Evolutionary conservation across 441 rosid species (phyloP).

Genomic region (Populus hybrid): DNA sequence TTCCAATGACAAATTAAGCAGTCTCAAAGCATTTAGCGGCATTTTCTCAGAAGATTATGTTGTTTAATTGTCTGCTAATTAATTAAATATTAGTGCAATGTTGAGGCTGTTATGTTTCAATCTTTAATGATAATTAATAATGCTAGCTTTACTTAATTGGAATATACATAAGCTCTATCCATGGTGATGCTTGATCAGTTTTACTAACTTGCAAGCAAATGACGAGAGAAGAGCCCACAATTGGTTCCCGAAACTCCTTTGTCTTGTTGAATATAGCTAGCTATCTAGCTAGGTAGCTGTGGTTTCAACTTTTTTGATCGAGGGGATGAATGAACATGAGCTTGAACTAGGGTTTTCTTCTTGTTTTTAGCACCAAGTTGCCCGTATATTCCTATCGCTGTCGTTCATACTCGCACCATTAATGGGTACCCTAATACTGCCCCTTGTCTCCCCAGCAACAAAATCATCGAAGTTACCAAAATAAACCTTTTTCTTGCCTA

Average conservation of each 20-base stretch:
- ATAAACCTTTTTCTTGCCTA: conserved; percentile 29
- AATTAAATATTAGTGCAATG: too few relatives aligned
- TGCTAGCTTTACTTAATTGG: too few relatives aligned
- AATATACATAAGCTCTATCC: not conserved
- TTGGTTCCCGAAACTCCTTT: conserved; percentile 46
- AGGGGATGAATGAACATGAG: conserved; percentile 19
- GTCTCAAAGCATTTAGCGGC: not conserved
- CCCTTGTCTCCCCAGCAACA: conserved; percentile 65
- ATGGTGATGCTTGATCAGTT: not conserved
- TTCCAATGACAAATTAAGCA: too few relatives aligned
- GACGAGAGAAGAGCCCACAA: not conserved
- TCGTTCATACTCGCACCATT: conserved; percentile 29
- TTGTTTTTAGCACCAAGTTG: conserved; percentile 36
- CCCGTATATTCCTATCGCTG: conserved; percentile 38
- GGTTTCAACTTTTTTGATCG: conserved; percentile 17
- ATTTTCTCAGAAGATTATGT: not conserved
- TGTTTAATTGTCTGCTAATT: too few relatives aligned
- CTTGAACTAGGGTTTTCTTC: conserved; percentile 12
- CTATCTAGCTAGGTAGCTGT: conserved; percentile 3
- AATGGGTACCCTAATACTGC: conserved; percentile 51
- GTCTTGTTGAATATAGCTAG: conserved; percentile 24
- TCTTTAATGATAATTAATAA: too few relatives aligned
- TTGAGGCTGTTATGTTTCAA: too few relatives aligned
- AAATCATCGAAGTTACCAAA: conserved; percentile 59
- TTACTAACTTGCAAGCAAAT: not conserved